Evolutionary conservation across 805 yeast genomes (phyloP).

Genomic region (Saccharomyces cerevisiae): DNA sequence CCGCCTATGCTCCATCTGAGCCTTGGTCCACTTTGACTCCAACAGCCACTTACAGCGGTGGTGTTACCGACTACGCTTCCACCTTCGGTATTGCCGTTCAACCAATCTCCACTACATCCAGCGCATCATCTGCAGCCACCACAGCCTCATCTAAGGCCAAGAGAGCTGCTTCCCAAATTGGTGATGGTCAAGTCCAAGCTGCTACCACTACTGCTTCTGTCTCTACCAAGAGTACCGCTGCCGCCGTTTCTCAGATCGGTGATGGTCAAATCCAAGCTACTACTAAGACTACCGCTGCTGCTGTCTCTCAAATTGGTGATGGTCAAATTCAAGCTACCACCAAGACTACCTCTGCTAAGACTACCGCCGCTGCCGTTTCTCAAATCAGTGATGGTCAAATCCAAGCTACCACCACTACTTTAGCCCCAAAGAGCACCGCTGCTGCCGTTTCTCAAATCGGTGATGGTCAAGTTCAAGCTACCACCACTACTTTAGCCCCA

Average conservation of each 20-base stretch:
- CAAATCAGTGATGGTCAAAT: slow-evolving; percentile 37
- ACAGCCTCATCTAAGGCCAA: slow-evolving; percentile 31
- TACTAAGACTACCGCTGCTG: slow-evolving; percentile 26
- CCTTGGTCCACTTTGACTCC: slow-evolving; percentile 39
- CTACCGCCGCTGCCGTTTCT: slow-evolving; percentile 31
- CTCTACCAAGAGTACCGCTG: slow-evolving; percentile 23
- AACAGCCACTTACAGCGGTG: slow-evolving; percentile 30
- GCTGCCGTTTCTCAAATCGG: slow-evolving; percentile 40
- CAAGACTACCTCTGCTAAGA: slow-evolving; percentile 17
- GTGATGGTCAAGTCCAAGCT: slow-evolving; percentile 41
- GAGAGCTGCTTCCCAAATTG: slow-evolving; percentile 37
- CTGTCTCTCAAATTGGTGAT: slow-evolving; percentile 38
- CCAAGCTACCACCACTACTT: slow-evolving; percentile 25
- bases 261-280: slow-evolving; percentile 47
- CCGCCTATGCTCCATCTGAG: slow-evolving; percentile 23
- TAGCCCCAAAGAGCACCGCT: slow-evolving; percentile 16
- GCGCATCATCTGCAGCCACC: slow-evolving; percentile 19
- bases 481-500: too few species aligned
- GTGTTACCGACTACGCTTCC: slow-evolving; percentile 29
- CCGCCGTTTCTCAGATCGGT: slow-evolving; percentile 39
- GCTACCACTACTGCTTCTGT: slow-evolving; percentile 25
- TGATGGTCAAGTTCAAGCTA: slow-evolving; percentile 42
- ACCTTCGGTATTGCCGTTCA: slow-evolving; percentile 38
- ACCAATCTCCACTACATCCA: slow-evolving; percentile 29
- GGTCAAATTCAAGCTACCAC: slow-evolving; percentile 39